These are phyloP conservation scores for Trypanosoma grayi DNA, from an alignment of 208 protist species.

Conservation along the genomic window DNA sequence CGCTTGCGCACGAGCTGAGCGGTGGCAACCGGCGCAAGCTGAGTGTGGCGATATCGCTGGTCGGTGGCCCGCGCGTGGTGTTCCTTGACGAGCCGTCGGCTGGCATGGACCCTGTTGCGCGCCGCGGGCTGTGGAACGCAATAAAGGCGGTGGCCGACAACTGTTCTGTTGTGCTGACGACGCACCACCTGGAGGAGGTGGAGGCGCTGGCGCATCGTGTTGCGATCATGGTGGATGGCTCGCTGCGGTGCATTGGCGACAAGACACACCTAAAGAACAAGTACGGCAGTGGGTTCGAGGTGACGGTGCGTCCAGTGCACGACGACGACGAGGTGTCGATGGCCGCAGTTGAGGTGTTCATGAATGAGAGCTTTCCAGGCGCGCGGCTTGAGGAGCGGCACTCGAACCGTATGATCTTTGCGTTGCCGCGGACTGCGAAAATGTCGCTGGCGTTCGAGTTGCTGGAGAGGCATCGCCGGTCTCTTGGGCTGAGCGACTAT, in stretches of 20 bases:
- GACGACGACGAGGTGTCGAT: constrained; percentile 10
- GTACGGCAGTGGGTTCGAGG: constrained; percentile 70
- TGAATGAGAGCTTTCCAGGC: constrained; percentile 28
- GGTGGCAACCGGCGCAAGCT: constrained; percentile 90
- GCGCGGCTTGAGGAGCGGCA: constrained; percentile 40
- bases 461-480: constrained; percentile 38
- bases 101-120: constrained; percentile 86
- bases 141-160: constrained; percentile 56
- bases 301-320: constrained; percentile 44
- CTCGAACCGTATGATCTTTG: constrained; percentile 38
- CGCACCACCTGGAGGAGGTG: constrained; percentile 92
- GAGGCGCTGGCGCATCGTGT: constrained; percentile 82
- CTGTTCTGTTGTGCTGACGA: constrained; percentile 88
- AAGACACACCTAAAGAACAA: constrained; percentile 83
- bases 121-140: constrained; percentile 73
- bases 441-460: constrained; percentile 43
- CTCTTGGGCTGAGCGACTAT: constrained; percentile 68
- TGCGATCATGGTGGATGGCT: constrained; percentile 88
- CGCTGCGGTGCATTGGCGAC: constrained; percentile 84
- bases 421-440: constrained; percentile 29
- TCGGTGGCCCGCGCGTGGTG: constrained; percentile 72
- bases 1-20: constrained; percentile 35
- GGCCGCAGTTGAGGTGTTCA: constrained; percentile 31
- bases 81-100: constrained; percentile 88
- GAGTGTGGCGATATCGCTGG: constrained; percentile 68